phyloP scores from a whole-genome alignment of 2,329 filamentous ascomycete species.

The Daldinia eschscholtzii region DNA sequence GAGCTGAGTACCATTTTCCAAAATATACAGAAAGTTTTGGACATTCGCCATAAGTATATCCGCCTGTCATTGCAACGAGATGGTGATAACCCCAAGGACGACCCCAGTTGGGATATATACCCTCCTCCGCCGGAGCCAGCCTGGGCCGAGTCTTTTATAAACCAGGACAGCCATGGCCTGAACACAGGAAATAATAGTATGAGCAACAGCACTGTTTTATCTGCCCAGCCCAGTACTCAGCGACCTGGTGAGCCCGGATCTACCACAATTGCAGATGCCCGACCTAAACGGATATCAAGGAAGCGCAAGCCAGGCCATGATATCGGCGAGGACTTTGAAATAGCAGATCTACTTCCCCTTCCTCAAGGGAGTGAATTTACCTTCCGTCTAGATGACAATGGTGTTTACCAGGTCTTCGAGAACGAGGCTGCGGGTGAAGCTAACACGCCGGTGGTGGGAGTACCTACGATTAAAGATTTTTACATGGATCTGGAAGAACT shows the following conservation, averaged over 20 bases:
- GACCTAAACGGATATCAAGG: constrained; percentile 64
- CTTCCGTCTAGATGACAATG: constrained; percentile 83
- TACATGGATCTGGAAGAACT: constrained; percentile 94
- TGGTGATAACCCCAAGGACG: constrained; percentile 89
- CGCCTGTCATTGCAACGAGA: constrained; percentile 83
- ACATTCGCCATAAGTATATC: constrained; percentile 90
- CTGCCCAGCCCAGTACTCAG: constrained; percentile 50
- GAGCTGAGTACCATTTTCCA: constrained; percentile 89
- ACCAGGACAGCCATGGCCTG: constrained; percentile 53
- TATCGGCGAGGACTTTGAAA: constrained; percentile 91
- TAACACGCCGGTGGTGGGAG: constrained; percentile 78
- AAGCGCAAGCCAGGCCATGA: constrained; percentile 88
- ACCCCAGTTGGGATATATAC: constrained; percentile 86
- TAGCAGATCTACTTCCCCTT: constrained; percentile 81
- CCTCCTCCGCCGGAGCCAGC: constrained; percentile 91
- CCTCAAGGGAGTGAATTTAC: constrained; percentile 78
- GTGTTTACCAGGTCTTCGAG: constrained; percentile 94
- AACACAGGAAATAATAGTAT: constrained; percentile 60
- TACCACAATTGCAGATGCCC: constrained; percentile 50
- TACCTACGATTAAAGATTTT: constrained; percentile 94
- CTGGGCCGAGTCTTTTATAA: constrained; percentile 73
- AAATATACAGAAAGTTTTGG: constrained; percentile 90
- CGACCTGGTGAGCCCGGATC: constrained; percentile 47
- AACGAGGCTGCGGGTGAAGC: constrained; percentile 71
- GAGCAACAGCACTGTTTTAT: constrained; percentile 61